Percentiles rank a stretch among this genome's conserved stretches.
Conservation (phyloP, 768 basidiomycete species). For the Daedaleopsis nitida region DNA sequence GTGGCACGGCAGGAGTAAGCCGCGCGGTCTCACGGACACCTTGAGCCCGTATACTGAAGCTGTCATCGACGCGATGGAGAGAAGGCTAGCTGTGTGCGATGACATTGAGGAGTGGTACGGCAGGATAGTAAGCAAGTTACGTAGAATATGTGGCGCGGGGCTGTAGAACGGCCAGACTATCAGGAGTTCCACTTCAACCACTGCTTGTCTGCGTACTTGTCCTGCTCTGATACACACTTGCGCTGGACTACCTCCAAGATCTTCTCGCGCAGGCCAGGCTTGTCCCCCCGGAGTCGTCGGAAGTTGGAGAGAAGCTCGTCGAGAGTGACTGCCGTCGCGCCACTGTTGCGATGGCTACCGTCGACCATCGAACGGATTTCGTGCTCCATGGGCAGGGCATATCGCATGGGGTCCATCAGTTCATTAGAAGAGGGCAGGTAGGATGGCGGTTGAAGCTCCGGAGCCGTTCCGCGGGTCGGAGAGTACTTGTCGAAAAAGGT, state of each 20-base stretch:
- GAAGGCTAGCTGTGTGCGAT: background rate
- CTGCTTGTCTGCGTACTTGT: slow-evolving; percentile 48
- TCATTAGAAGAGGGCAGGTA: slow-evolving; percentile 22
- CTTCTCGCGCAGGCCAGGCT: slow-evolving; percentile 72
- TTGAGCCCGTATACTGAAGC: no score
- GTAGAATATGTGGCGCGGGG: background rate
- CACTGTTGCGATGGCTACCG: slow-evolving; percentile 63
- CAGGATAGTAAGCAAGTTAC: background rate
- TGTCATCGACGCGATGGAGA: background rate
- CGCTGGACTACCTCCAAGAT: slow-evolving; percentile 74
- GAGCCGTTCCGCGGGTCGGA: slow-evolving; percentile 31
- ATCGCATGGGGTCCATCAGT: slow-evolving; percentile 36
- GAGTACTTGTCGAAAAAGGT: slow-evolving; percentile 71
- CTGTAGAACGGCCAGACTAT: background rate
- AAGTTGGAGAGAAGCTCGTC: slow-evolving; percentile 66
- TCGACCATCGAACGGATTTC: slow-evolving; percentile 68
- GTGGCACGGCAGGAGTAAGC: no score
- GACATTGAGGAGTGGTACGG: background rate
- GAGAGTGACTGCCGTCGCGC: slow-evolving; percentile 58
- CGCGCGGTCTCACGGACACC: no score
- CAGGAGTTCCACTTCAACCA: slow-evolving; percentile 64
- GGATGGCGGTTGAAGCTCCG: slow-evolving; percentile 29
- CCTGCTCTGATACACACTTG: slow-evolving; percentile 61
- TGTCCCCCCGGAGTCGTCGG: slow-evolving; percentile 47
- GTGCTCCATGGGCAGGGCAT: slow-evolving; percentile 76